Evolutionary conservation across 1,284 basidiomycete genomes (phyloP).

Genomic region (Pseudozyma sp.): DNA sequence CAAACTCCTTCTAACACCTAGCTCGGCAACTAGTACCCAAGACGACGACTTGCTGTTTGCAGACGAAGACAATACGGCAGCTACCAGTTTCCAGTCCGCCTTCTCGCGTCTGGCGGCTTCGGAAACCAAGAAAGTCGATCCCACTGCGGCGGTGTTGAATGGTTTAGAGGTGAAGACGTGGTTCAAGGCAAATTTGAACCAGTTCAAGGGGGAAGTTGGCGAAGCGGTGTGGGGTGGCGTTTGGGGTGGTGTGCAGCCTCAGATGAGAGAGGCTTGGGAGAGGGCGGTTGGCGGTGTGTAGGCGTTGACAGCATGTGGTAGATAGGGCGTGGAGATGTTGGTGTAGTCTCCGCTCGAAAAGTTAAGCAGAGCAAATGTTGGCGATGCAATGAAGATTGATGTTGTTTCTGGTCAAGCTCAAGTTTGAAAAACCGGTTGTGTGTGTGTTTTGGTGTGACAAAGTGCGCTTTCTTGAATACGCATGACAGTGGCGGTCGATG

Average conservation of each 20-base stretch:
- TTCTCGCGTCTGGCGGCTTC: conserved; percentile 91
- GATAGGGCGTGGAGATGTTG: background rate
- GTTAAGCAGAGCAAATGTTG: no score
- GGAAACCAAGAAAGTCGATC: conserved; percentile 22
- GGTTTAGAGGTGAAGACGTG: conserved; percentile 15
- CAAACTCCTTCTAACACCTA: conserved; percentile 77
- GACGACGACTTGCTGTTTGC: conserved; percentile 77
- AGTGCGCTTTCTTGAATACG: no score
- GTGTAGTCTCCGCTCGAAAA: no score
- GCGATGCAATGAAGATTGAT: no score
- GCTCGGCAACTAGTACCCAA: conserved; percentile 74
- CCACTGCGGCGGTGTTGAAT: background rate
- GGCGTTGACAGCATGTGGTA: background rate
- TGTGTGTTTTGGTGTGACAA: no score
- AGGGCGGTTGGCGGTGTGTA: background rate
- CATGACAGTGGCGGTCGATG: no score
- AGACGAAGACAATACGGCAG: conserved; percentile 80
- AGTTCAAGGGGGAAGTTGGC: conserved; percentile 7
- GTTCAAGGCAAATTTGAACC: conserved; percentile 8
- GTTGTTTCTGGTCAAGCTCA: no score
- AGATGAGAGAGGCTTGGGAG: conserved; percentile 21
- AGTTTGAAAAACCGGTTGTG: no score
- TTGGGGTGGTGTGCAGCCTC: conserved; percentile 7
- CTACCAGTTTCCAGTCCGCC: conserved; percentile 84
- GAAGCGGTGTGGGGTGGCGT: conserved; percentile 7